Evolutionary conservation across 148 eudicot genomes (phyloP).

Genomic region (Gaultheria prostrata): DNA sequence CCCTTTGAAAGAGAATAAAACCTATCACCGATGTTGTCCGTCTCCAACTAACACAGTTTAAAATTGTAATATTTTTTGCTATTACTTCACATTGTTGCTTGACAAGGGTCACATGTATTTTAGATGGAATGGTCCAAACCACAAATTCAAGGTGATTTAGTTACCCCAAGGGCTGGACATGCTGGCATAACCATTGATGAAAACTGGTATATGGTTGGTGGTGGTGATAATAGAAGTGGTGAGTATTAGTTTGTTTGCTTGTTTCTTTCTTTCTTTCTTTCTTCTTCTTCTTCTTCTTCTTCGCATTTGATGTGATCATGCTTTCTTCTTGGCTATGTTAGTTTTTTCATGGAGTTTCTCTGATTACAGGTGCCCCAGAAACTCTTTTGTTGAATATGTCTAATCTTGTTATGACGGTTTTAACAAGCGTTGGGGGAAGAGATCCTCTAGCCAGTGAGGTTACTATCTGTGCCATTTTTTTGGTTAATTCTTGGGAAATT

Average conservation of each 20-base stretch:
- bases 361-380: slow-evolving; percentile 67
- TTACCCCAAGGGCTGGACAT: slow-evolving; percentile 89
- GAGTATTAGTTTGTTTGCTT: slow-evolving; percentile 7
- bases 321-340: neutral
- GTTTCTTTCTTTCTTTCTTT: neutral
- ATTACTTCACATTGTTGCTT: neutral
- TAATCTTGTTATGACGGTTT: slow-evolving; percentile 65
- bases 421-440: slow-evolving; percentile 63
- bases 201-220: slow-evolving; percentile 87
- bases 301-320: neutral
- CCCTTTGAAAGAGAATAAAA: neutral
- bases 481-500: neutral
- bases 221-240: slow-evolving; percentile 96
- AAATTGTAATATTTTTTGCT: neutral
- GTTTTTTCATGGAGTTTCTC: neutral
- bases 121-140: slow-evolving; percentile 99
- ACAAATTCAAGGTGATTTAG: slow-evolving; percentile 70
- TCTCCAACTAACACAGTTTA: neutral
- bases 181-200: slow-evolving; percentile 70
- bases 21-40: neutral
- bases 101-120: slow-evolving; percentile 17
- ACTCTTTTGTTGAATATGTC: slow-evolving; percentile 77
- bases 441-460: slow-evolving; percentile 98
- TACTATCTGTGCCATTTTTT: slow-evolving; percentile 17
- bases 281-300: neutral